phyloP scores from a whole-genome alignment of 148 eudicot genomes.

The Fagopyrum esculentum region DNA sequence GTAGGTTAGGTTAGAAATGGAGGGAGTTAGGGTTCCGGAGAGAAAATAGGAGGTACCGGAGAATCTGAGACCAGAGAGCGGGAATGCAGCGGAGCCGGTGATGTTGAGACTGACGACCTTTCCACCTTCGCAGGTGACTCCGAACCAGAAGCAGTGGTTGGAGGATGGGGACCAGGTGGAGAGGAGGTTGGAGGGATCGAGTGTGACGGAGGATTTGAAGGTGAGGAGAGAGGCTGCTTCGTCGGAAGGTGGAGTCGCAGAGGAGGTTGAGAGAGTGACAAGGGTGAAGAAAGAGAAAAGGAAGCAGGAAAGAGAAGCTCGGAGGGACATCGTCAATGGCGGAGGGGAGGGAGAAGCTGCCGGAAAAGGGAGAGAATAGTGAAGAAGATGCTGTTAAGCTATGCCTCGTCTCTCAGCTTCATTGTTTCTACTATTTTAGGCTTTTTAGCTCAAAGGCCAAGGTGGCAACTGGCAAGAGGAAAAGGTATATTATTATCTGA shows the following conservation, averaged over 20 bases:
- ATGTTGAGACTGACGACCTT: constrained; percentile 30
- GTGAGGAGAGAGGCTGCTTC: constrained; percentile 23
- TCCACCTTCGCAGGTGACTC: constrained; percentile 22
- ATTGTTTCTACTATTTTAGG: not conserved
- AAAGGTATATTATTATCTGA: not conserved
- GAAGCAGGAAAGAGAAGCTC: not conserved
- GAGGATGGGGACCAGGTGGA: constrained; percentile 24
- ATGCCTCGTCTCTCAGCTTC: not conserved
- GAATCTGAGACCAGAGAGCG: not conserved
- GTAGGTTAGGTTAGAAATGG: constrained; percentile 29
- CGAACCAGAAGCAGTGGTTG: constrained; percentile 25
- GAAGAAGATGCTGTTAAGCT: constrained; percentile 8
- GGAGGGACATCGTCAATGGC: constrained; percentile 9
- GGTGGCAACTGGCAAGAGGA: constrained; percentile 3
- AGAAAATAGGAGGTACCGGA: constrained; percentile 12
- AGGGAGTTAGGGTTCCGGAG: constrained; percentile 30
- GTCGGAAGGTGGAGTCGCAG: not conserved
- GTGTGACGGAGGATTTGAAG: constrained; percentile 25
- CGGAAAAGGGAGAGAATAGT: not conserved
- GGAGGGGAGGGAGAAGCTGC: constrained; percentile 8
- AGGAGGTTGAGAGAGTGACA: not conserved
- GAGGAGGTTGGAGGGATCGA: constrained; percentile 22
- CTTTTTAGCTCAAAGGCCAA: not conserved
- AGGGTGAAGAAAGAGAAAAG: not conserved
- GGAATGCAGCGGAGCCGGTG: constrained; percentile 10